Evolutionary conservation across 1,284 basidiomycete species (phyloP), one percentile per base, ranked within the genome.

Genomic region (Coniophora puteana): DNA sequence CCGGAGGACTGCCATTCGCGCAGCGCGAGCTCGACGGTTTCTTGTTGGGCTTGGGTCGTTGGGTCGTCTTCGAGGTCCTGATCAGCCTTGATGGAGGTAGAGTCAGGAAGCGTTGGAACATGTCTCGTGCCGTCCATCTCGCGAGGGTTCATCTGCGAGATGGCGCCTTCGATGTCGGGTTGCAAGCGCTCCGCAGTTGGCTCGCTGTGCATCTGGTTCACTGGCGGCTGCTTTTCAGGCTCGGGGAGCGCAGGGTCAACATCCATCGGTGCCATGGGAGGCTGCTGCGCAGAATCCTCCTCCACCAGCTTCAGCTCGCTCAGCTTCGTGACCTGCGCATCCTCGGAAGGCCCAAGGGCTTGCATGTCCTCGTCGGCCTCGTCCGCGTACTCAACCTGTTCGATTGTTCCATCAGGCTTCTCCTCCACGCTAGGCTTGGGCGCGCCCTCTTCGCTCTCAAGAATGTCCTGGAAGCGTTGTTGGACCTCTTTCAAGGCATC

Each of bases 401-500:
- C 69, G 12, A 63, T 53, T 13, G 61, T 20, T 47, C 47, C 20
- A 21, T n/a, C 30, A 16, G 16, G n/a, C 14, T 18, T 21, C 24
- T 34, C 27, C 23, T 8, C 4, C 28, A 28, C 59, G 38, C 6
- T 55, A 46, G 18, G 42, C 27, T 14, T 55, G 48, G 29, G 29
- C 29, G 53, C 38, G 55, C 53, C 43, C 53, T 61, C 41, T 48
- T 72, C 62, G 51, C 71, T 58, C 61, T 81, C 75, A 42, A 89
- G 68, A 47, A 98, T 97, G 47, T 93, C 86, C 47, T 95, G 82
- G 49, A 93, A 81, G 12, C 86, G 81, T 46, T 89, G 83, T 40
- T 78, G 80, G 50, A 97, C 89, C 55, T 94, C 89, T 50, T 88
- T 79, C 41, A 93, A 63, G 1, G 89, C 79, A 58, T 98, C 94